Conservation (phyloP, 805 yeast genomes). For the Suhomyces pyralidae region DNA sequence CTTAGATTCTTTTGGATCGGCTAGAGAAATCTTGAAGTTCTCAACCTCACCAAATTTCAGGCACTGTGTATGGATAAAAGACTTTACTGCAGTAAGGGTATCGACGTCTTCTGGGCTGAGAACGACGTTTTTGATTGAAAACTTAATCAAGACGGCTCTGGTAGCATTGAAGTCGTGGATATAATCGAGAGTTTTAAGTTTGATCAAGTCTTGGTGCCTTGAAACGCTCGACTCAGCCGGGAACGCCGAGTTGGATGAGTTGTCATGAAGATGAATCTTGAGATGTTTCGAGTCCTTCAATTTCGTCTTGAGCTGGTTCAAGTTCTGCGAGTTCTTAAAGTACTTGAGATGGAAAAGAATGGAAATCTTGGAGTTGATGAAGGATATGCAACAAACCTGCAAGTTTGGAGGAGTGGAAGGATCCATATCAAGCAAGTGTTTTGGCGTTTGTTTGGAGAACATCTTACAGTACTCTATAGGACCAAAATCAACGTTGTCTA, state of each 20-base stretch:
- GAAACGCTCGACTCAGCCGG: neutral
- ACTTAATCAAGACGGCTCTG: constrained; percentile 24
- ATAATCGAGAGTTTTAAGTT: constrained; percentile 40
- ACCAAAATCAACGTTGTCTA: constrained; percentile 51
- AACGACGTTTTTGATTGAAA: constrained; percentile 6
- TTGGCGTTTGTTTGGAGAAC: constrained; percentile 28
- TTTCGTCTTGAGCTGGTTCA: constrained; percentile 20
- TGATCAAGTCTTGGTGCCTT: constrained; percentile 30
- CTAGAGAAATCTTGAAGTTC: constrained; percentile 16
- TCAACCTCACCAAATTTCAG: constrained; percentile 43
- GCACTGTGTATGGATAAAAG: constrained; percentile 28
- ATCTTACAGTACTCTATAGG: constrained; percentile 60
- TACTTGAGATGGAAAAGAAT: constrained; percentile 33
- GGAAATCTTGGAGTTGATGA: constrained; percentile 33
- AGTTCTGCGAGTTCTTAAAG: constrained; percentile 22
- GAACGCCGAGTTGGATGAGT: neutral
- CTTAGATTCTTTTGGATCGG: neutral
- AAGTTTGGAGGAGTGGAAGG: constrained; percentile 11
- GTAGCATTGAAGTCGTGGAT: constrained; percentile 40
- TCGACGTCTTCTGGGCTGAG: constrained; percentile 10
- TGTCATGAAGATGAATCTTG: constrained; percentile 29
- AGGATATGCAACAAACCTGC: constrained; percentile 35
- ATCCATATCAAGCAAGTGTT: constrained; percentile 8
- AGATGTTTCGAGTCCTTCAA: constrained; percentile 26
- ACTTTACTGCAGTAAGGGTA: constrained; percentile 6